Percentiles rank a stretch among this genome's conserved stretches.
These are phyloP conservation scores for Lobosporangium transversale DNA, from an alignment of 192 early-diverging fungal genomes.

Conservation along the genomic window DNA sequence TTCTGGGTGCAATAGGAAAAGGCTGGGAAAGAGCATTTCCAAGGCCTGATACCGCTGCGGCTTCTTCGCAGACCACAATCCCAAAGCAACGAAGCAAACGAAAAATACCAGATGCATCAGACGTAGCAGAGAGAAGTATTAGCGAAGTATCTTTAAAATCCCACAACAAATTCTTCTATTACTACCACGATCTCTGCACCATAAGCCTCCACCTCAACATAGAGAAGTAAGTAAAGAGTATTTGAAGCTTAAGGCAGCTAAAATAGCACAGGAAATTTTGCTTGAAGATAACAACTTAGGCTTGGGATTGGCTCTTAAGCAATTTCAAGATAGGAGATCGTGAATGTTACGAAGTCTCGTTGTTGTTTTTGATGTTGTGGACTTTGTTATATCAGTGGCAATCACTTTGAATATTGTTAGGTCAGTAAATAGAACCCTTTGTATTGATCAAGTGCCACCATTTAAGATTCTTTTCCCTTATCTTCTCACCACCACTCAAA, in stretches of 20 bases:
- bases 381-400: not conserved
- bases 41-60: not conserved
- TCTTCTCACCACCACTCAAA: too few species aligned
- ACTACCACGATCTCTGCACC: not conserved
- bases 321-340: not conserved
- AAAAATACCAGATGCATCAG: constrained; percentile 3
- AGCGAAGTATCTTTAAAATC: not conserved
- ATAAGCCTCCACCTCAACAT: constrained; percentile 1
- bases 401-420: constrained; percentile 1
- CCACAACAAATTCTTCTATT: not conserved
- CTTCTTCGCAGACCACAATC: too few species aligned
- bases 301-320: not conserved
- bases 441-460: constrained; percentile 1
- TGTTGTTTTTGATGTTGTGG: not conserved
- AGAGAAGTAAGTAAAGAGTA: constrained; percentile 1
- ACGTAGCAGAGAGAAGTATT: constrained; percentile 1
- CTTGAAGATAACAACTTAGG: not conserved
- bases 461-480: too few species aligned
- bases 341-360: not conserved
- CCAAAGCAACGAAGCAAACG: constrained; percentile 3
- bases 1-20: not conserved
- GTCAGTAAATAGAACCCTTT: not conserved
- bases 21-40: not conserved
- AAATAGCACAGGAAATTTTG: not conserved
- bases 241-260: not conserved